These are phyloP conservation scores for Herpotrichia juniperi DNA, from an alignment of 2,329 filamentous ascomycete species.

Conservation along the genomic window DNA sequence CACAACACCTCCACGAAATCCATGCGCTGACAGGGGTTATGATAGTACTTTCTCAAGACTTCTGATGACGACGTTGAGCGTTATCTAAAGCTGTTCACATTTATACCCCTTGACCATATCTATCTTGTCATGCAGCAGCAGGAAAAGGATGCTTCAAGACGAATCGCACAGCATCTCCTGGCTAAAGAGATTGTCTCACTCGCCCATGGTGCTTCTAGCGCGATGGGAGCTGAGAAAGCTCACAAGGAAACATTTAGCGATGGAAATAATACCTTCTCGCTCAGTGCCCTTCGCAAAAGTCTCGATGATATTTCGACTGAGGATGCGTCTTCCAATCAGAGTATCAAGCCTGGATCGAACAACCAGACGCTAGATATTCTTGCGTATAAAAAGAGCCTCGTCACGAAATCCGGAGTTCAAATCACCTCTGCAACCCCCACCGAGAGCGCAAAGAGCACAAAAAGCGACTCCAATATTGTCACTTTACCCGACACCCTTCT, in stretches of 20 bases:
- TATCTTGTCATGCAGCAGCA: slow-evolving; percentile 71
- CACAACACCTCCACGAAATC: background rate
- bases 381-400: slow-evolving; percentile 34
- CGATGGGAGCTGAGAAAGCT: slow-evolving; percentile 65
- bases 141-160: slow-evolving; percentile 68
- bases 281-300: slow-evolving; percentile 28
- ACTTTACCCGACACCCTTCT: slow-evolving; percentile 66
- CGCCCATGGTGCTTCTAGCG: slow-evolving; percentile 72
- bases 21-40: background rate
- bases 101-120: slow-evolving; percentile 77
- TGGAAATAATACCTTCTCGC: slow-evolving; percentile 36
- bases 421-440: slow-evolving; percentile 9
- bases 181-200: slow-evolving; percentile 83
- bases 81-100: slow-evolving; percentile 89
- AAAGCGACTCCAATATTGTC: slow-evolving; percentile 61
- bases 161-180: slow-evolving; percentile 81
- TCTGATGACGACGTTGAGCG: slow-evolving; percentile 81
- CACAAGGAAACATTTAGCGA: slow-evolving; percentile 56
- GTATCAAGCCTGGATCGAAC: background rate
- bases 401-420: slow-evolving; percentile 21
- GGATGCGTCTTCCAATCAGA: background rate
- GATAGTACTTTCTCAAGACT: slow-evolving; percentile 82
- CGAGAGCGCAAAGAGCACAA: slow-evolving; percentile 50
- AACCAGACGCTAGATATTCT: background rate
- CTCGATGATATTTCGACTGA: slow-evolving; percentile 7